phyloP scores from a whole-genome alignment of 208 protist species.

The Trypanosoma lewisi region DNA sequence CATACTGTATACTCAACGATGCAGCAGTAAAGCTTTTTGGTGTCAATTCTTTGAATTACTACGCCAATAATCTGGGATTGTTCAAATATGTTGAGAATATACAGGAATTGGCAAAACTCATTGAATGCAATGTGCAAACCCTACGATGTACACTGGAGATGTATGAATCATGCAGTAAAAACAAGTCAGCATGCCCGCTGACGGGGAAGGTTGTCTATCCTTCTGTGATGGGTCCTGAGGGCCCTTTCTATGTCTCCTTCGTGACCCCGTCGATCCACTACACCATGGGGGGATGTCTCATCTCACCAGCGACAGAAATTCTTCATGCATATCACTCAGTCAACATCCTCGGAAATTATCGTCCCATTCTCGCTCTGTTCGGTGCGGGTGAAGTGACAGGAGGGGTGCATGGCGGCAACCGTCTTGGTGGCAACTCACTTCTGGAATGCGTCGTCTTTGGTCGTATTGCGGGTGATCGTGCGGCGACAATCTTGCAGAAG shows the following conservation, averaged over 20 bases:
- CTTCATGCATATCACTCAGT: constrained; percentile 32
- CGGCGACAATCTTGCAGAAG: constrained; percentile 57
- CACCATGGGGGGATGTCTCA: constrained; percentile 95
- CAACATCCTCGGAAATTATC: constrained; percentile 33
- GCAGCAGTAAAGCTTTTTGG: constrained; percentile 74
- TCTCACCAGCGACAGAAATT: constrained; percentile 83
- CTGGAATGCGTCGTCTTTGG: constrained; percentile 96
- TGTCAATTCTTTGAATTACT: constrained; percentile 69
- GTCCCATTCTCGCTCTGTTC: constrained; percentile 89
- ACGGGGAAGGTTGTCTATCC: constrained; percentile 87
- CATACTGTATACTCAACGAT: constrained; percentile 87
- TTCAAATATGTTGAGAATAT: constrained; percentile 48
- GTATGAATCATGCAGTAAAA: constrained; percentile 53
- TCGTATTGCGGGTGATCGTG: constrained; percentile 72
- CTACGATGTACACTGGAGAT: constrained; percentile 47
- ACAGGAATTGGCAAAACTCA: constrained; percentile 54
- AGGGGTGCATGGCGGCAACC: constrained; percentile 96
- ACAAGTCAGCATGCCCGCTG: constrained; percentile 33
- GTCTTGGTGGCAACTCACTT: constrained; percentile 96
- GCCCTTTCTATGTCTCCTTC: constrained; percentile 77
- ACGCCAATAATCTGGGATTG: constrained; percentile 69
- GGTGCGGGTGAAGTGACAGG: constrained; percentile 96
- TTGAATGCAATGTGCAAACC: constrained; percentile 44
- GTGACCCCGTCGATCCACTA: constrained; percentile 97
- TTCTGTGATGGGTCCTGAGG: constrained; percentile 52